A percentile compares a stretch with the other conserved stretches of the same genome.
phyloP scores from a whole-genome alignment of 1,139 yeast genomes.

The Candida gigantensis region DNA sequence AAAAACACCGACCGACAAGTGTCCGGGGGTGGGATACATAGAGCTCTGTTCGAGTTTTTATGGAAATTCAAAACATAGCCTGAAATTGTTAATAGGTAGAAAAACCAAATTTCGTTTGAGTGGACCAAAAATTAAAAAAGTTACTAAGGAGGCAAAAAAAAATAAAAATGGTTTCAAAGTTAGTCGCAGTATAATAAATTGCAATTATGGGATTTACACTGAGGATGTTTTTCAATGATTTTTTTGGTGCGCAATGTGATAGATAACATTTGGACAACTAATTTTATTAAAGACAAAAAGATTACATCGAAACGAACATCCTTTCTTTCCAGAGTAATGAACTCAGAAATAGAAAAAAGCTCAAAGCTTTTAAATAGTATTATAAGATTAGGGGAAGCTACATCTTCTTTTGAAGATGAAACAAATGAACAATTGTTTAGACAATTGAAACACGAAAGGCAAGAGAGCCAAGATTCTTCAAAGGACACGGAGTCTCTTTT shows the following conservation, averaged over 20 bases:
- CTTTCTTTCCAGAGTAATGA: conserved; percentile 5
- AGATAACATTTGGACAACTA: neutral
- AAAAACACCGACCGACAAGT: neutral
- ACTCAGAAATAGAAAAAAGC: conserved; percentile 9
- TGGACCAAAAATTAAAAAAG: neutral
- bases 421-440: conserved; percentile 2
- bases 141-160: neutral
- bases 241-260: neutral
- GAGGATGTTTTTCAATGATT: conserved; percentile 15
- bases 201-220: conserved; percentile 13
- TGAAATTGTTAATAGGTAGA: neutral
- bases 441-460: conserved; percentile 1
- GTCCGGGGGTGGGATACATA: neutral
- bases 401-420: conserved; percentile 7
- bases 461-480: neutral
- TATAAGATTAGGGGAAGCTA: conserved; percentile 3
- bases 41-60: conserved; percentile 3
- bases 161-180: conserved; percentile 7
- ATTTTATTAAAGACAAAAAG: neutral
- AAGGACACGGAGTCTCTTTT: conserved; percentile 4
- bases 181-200: conserved; percentile 5
- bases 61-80: neutral
- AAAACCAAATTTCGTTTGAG: conserved; percentile 11
- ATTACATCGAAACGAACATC: neutral
- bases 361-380: conserved; percentile 6